Conservation (phyloP, 2,329 filamentous ascomycete species). For the Colletotrichum chrysophilum region DNA sequence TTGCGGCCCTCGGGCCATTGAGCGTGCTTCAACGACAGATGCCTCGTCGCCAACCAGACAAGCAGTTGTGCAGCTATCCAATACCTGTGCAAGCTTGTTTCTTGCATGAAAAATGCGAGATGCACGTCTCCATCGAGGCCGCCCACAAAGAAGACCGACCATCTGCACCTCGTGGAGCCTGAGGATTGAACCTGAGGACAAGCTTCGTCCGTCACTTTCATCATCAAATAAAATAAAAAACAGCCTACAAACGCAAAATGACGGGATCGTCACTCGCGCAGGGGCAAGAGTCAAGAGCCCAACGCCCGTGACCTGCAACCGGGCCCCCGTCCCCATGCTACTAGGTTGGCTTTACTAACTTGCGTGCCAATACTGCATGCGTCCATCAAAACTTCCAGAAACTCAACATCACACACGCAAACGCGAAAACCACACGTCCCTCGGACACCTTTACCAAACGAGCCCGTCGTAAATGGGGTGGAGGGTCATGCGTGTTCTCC, state of each 20-base stretch:
- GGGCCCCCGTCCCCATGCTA: not conserved
- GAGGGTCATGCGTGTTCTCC: not conserved
- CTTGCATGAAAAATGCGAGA: not conserved
- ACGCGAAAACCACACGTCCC: conserved; percentile 20
- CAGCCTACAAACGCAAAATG: not conserved
- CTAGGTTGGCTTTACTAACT: not conserved
- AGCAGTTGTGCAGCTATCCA: not conserved
- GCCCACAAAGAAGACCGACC: not conserved
- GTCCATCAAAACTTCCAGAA: not conserved
- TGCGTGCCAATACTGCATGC: not conserved
- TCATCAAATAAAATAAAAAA: not conserved
- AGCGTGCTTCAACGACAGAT: not conserved
- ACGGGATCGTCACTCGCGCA: not conserved
- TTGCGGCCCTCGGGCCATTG: not conserved
- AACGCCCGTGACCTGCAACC: not conserved
- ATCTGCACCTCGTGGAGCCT: not conserved
- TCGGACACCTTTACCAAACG: not conserved
- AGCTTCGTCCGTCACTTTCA: not conserved
- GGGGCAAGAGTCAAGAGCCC: not conserved
- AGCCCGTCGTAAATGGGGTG: not conserved
- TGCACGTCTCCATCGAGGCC: not conserved
- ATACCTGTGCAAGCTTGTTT: not conserved
- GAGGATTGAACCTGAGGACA: not conserved
- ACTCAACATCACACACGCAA: not conserved
- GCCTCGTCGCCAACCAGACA: conserved; percentile 14